Evolutionary conservation across 495 filamentous ascomycete species (phyloP).

Genomic region (Neurospora sp.): DNA sequence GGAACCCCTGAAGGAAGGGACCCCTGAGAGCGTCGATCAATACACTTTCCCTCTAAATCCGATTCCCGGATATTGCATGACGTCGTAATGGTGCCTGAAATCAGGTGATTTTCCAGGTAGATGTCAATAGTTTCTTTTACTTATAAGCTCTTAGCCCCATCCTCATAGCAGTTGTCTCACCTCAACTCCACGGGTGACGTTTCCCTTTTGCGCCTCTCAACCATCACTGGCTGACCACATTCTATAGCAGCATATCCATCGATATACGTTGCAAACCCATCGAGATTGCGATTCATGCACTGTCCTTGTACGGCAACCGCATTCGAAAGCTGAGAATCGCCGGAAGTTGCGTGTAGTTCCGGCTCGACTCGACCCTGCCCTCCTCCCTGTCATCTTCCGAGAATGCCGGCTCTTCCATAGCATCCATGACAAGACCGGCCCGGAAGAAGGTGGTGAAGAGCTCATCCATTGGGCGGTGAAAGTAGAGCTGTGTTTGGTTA

Average conservation of each 20-base stretch:
- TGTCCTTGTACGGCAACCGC: conserved; percentile 1
- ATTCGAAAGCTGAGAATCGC: conserved; percentile 27
- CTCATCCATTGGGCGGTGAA: conserved; percentile 32
- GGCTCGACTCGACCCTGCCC: conserved; percentile 15
- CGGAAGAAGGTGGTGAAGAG: conserved; percentile 30
- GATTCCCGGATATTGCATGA: neutral
- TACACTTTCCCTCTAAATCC: neutral
- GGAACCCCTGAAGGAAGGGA: neutral
- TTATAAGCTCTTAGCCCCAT: neutral
- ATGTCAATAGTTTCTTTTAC: neutral
- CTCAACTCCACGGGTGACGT: neutral
- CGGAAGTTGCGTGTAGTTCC: conserved; percentile 30
- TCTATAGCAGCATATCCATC: neutral
- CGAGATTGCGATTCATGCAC: neutral
- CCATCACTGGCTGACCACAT: neutral
- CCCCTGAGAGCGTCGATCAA: neutral
- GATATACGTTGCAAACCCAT: neutral
- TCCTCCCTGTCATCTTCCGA: conserved; percentile 11
- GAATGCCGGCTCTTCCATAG: conserved; percentile 33
- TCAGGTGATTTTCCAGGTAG: neutral
- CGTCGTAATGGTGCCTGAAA: neutral
- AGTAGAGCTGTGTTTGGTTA: conserved; percentile 22
- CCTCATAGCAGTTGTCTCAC: neutral
- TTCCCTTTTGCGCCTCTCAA: neutral
- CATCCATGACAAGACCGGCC: conserved; percentile 29